Evolutionary conservation across 208 protist genomes (phyloP).

Genomic region (Trypanosoma conorhini): DNA sequence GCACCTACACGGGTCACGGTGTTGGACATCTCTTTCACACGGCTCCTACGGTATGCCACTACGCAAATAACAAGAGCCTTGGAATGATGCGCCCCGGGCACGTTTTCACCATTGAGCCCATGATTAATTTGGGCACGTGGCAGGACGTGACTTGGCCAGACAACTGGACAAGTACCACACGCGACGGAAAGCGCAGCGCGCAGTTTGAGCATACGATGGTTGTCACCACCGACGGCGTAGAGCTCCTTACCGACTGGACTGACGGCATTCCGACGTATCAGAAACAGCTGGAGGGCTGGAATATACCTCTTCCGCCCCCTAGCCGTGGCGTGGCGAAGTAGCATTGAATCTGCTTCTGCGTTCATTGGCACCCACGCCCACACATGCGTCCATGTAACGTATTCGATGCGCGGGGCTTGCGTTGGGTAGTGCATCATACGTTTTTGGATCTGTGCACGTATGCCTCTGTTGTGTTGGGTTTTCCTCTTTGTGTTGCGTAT

Average conservation of each 20-base stretch:
- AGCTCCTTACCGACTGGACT: slow-evolving; percentile 86
- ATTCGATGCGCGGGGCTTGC: not conserved
- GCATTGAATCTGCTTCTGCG: not conserved
- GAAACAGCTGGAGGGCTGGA: slow-evolving; percentile 75
- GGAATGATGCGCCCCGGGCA: slow-evolving; percentile 94
- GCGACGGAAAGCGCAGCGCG: slow-evolving; percentile 95
- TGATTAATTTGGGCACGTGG: slow-evolving; percentile 96
- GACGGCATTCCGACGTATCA: slow-evolving; percentile 87
- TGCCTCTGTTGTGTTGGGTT: not conserved
- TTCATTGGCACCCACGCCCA: not conserved
- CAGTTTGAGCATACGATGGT: slow-evolving; percentile 99
- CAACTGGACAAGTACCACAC: slow-evolving; percentile 96
- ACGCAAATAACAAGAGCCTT: slow-evolving; percentile 89
- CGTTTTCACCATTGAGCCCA: slow-evolving; percentile 99
- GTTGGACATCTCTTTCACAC: slow-evolving; percentile 93
- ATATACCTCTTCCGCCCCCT: slow-evolving; percentile 38
- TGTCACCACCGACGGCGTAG: slow-evolving; percentile 91
- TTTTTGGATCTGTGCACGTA: not conserved
- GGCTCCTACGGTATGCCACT: slow-evolving; percentile 92
- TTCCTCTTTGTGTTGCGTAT: not conserved
- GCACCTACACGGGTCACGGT: slow-evolving; percentile 95
- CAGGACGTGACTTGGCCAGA: slow-evolving; percentile 95
- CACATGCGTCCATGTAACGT: not conserved
- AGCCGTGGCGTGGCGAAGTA: not conserved
- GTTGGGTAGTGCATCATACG: not conserved